A percentile compares a stretch with the other conserved stretches of the same genome.
phyloP scores from a whole-genome alignment of 805 yeast genomes.

The Metschnikowia kunwiensis region DNA sequence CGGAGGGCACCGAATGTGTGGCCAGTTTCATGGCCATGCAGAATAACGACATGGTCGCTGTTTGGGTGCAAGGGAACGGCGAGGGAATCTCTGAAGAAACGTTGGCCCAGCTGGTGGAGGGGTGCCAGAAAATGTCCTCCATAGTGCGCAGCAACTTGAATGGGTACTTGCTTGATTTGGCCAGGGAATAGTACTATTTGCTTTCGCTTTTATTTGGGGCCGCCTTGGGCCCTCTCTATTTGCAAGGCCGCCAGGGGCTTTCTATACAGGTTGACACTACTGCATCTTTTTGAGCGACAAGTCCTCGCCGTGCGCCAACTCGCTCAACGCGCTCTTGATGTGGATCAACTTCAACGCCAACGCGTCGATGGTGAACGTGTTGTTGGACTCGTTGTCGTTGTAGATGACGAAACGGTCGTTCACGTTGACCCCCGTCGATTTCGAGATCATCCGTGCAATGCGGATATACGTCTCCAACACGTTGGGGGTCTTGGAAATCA shows the following conservation, averaged over 20 bases:
- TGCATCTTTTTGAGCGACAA: constrained; percentile 15
- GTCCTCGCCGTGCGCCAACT: constrained; percentile 29
- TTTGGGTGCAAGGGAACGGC: constrained; percentile 44
- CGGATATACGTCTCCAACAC: constrained; percentile 29
- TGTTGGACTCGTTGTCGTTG: constrained; percentile 18
- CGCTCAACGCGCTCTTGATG: constrained; percentile 35
- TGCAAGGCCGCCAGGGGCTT: too few species aligned
- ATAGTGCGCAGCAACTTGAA: constrained; percentile 46
- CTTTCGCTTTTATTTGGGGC: too few species aligned
- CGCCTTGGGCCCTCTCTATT: too few species aligned
- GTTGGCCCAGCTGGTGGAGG: constrained; percentile 33
- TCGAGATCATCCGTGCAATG: constrained; percentile 28
- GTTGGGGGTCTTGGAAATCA: constrained; percentile 26
- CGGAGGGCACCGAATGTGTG: constrained; percentile 22
- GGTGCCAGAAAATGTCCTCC: constrained; percentile 44
- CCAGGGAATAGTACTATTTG: too few species aligned
- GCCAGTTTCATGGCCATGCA: constrained; percentile 54
- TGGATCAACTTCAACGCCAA: constrained; percentile 34
- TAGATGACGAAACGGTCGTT: constrained; percentile 37
- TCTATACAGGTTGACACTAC: too few species aligned
- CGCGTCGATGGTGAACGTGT: constrained; percentile 26
- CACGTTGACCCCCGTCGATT: constrained; percentile 36
- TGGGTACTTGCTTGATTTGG: constrained; percentile 32
- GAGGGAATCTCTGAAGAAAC: constrained; percentile 23
- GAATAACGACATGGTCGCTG: constrained; percentile 55